Conservation (phyloP, 495 filamentous ascomycete genomes). For the Paragyromitra xinjiangensis region DNA sequence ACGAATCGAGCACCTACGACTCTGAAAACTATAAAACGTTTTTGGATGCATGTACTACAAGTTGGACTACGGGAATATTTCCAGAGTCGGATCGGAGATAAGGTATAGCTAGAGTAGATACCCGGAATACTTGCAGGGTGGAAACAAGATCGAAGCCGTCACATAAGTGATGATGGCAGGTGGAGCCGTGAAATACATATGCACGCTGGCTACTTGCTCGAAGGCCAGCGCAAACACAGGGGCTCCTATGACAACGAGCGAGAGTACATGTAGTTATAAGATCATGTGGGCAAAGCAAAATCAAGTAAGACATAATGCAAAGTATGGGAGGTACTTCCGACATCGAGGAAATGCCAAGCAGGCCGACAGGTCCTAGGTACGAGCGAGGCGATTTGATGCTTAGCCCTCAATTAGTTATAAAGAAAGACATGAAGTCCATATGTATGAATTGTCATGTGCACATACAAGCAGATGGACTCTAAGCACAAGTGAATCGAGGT, state of each 20-base stretch:
- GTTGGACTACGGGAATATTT: not conserved
- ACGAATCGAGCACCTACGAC: not conserved
- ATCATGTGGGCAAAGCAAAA: constrained; percentile 6
- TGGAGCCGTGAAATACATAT: not conserved
- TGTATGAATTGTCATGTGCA: not conserved
- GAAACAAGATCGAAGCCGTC: not conserved
- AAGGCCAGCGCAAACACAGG: constrained; percentile 4
- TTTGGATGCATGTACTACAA: not conserved
- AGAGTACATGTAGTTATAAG: not conserved
- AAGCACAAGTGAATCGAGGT: constrained; percentile 1
- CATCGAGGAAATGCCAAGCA: not conserved
- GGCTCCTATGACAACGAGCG: constrained; percentile 2
- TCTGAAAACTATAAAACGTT: not conserved
- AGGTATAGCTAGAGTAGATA: not conserved
- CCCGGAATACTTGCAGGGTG: not conserved
- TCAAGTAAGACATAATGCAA: constrained; percentile 8
- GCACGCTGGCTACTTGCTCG: constrained; percentile 9
- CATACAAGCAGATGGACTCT: not conserved
- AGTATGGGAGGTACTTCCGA: not conserved
- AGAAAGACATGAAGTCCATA: not conserved
- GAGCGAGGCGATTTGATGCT: not conserved
- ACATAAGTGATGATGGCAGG: not conserved
- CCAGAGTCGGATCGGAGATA: constrained; percentile 6
- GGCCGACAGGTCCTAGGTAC: not conserved
- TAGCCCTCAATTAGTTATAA: not conserved